Percentiles rank a stretch among this genome's conserved stretches.
phyloP scores from a whole-genome alignment of 768 basidiomycete species.

The Suillus occidentalis region DNA sequence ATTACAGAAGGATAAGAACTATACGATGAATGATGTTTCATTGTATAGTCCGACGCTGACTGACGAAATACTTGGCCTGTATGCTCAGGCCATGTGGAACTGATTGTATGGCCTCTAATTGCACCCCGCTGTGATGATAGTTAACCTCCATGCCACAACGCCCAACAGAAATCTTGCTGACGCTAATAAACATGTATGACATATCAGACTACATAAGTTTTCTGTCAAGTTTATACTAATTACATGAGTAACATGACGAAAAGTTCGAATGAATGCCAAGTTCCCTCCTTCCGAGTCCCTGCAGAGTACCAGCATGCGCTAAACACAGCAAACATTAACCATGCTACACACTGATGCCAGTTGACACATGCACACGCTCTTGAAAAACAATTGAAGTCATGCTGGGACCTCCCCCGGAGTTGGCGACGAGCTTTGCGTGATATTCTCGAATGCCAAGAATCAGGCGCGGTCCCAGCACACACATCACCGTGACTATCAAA shows the following conservation, averaged over 20 bases:
- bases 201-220: background rate
- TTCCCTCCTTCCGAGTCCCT: background rate
- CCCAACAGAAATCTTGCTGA: background rate
- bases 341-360: background rate
- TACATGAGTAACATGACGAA: background rate
- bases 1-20: conserved; percentile 51
- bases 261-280: background rate
- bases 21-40: conserved; percentile 49
- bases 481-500: background rate
- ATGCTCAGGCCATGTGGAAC: conserved; percentile 36
- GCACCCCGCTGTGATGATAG: background rate
- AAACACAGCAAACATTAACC: background rate
- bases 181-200: background rate
- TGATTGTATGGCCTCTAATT: conserved; percentile 3
- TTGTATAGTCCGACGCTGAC: conserved; percentile 49
- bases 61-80: conserved; percentile 40
- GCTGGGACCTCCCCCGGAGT: background rate
- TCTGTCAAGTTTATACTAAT: background rate
- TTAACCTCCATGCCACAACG: background rate
- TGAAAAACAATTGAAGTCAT: background rate
- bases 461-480: background rate
- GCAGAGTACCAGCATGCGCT: background rate
- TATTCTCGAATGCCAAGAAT: background rate
- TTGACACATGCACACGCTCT: background rate
- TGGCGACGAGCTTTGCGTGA: background rate